These are phyloP conservation scores for Teunomyces tritomae DNA, from an alignment of 805 yeast species.

Conservation along the genomic window DNA sequence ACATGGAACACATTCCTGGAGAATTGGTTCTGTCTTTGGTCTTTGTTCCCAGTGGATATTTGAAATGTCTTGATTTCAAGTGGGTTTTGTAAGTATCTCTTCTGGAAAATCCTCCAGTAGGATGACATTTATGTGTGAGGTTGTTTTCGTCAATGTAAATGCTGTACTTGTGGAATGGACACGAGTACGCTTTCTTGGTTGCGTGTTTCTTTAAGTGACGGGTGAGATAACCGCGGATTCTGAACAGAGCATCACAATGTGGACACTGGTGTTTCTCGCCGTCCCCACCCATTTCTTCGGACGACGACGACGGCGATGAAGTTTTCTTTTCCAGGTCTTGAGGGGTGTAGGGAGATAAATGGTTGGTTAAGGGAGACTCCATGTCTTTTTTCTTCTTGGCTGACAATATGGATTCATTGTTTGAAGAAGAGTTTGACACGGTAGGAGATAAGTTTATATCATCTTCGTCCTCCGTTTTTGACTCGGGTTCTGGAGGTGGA, in stretches of 20 bases:
- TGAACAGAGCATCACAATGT: conserved; percentile 48
- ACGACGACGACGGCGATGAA: conserved; percentile 6
- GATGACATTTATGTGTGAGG: conserved; percentile 48
- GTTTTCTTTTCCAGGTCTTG: conserved; percentile 10
- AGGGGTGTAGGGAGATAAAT: conserved; percentile 26
- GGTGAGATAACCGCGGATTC: conserved; percentile 52
- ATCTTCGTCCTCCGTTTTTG: conserved; percentile 1
- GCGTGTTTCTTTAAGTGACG: conserved; percentile 56
- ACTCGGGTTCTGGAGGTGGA: not conserved
- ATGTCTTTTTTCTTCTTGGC: conserved; percentile 12
- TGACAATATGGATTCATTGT: conserved; percentile 29
- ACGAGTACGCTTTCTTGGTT: conserved; percentile 47
- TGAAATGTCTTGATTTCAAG: conserved; percentile 54
- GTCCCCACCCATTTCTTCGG: conserved; percentile 17
- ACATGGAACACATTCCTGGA: conserved; percentile 53
- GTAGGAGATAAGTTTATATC: conserved; percentile 31
- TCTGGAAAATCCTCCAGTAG: conserved; percentile 57
- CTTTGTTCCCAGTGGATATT: conserved; percentile 54
- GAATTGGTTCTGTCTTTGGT: conserved; percentile 42
- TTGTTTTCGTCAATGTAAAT: conserved; percentile 39
- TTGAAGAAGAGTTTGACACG: conserved; percentile 32
- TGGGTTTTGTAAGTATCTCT: conserved; percentile 61
- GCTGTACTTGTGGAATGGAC: conserved; percentile 48
- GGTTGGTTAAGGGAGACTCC: conserved; percentile 29
- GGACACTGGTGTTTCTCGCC: conserved; percentile 41